Conservation (phyloP, 75 land plant genomes). For the Azolla pinnata region DNA sequence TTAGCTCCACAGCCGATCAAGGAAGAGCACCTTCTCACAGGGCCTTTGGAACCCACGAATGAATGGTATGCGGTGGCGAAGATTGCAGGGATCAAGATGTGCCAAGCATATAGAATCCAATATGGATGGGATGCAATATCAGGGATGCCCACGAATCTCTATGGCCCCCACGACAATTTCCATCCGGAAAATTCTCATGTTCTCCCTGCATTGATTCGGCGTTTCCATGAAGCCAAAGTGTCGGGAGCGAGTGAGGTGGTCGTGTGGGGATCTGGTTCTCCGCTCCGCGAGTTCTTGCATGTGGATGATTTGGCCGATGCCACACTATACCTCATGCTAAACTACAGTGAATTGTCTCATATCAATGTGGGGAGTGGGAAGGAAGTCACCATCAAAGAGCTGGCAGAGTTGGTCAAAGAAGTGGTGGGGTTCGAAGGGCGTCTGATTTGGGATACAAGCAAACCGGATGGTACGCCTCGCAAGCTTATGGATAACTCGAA, state of each 20-base stretch:
- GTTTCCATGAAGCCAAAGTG: slow-evolving; percentile 91
- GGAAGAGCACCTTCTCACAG: slow-evolving; percentile 68
- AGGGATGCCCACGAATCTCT: slow-evolving; percentile 93
- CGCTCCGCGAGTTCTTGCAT: slow-evolving; percentile 85
- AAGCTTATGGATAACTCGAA: slow-evolving; percentile 88
- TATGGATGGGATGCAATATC: slow-evolving; percentile 79
- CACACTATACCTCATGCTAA: slow-evolving; percentile 64
- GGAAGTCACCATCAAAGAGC: slow-evolving; percentile 88
- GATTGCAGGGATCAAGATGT: slow-evolving; percentile 97
- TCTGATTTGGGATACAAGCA: slow-evolving; percentile 74
- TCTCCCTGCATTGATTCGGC: slow-evolving; percentile 72
- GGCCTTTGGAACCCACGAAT: slow-evolving; percentile 87
- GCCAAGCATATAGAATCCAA: slow-evolving; percentile 81
- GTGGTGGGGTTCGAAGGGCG: slow-evolving; percentile 81
- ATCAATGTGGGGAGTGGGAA: slow-evolving; percentile 94
- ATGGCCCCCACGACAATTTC: slow-evolving; percentile 94
- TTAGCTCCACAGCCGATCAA: slow-evolving; percentile 88
- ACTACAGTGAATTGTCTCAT: slow-evolving; percentile 63
- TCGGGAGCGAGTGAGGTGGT: slow-evolving; percentile 60
- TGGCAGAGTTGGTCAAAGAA: slow-evolving; percentile 93
- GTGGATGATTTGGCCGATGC: slow-evolving; percentile 97
- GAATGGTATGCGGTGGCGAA: slow-evolving; percentile 97
- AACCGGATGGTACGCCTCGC: slow-evolving; percentile 98
- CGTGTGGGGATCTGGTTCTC: slow-evolving; percentile 96
- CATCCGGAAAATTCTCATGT: slow-evolving; percentile 98